phyloP scores from a whole-genome alignment of 768 basidiomycete species.

The Lentinula guzmanii region DNA sequence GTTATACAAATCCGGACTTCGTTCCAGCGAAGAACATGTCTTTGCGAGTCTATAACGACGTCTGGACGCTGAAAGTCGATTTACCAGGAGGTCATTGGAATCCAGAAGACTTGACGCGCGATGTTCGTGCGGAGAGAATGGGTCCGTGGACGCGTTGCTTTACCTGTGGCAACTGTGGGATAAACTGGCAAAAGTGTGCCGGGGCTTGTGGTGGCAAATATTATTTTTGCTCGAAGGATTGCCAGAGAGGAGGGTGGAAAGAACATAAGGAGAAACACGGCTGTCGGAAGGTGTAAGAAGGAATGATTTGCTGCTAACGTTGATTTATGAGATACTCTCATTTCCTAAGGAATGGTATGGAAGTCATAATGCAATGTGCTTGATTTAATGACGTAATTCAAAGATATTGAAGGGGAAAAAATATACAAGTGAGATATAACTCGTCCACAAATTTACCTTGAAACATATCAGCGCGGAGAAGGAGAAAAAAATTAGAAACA shows the following conservation, averaged over 20 bases:
- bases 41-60: conserved; percentile 16
- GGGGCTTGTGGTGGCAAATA: conserved; percentile 10
- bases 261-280: conserved; percentile 4
- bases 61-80: conserved; percentile 22
- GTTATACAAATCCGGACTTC: conserved; percentile 22
- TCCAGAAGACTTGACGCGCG: conserved; percentile 17
- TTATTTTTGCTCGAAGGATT: conserved; percentile 3
- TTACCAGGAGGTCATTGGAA: conserved; percentile 20
- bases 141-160: conserved; percentile 23
- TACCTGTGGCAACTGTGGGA: conserved; percentile 16
- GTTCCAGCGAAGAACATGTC: conserved; percentile 13
- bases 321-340: too few species aligned
- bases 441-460: too few species aligned
- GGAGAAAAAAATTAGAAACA: conserved; percentile 3
- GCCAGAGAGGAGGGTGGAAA: conserved; percentile 3
- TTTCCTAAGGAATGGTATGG: too few species aligned
- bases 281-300: neutral
- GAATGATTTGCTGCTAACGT: neutral
- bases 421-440: too few species aligned
- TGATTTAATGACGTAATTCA: too few species aligned
- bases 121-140: conserved; percentile 15
- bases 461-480: neutral
- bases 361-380: too few species aligned
- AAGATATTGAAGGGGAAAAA: too few species aligned
- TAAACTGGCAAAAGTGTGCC: conserved; percentile 19